Conservation (phyloP, 805 yeast genomes). For the Hanseniaspora hatyaiensis region DNA sequence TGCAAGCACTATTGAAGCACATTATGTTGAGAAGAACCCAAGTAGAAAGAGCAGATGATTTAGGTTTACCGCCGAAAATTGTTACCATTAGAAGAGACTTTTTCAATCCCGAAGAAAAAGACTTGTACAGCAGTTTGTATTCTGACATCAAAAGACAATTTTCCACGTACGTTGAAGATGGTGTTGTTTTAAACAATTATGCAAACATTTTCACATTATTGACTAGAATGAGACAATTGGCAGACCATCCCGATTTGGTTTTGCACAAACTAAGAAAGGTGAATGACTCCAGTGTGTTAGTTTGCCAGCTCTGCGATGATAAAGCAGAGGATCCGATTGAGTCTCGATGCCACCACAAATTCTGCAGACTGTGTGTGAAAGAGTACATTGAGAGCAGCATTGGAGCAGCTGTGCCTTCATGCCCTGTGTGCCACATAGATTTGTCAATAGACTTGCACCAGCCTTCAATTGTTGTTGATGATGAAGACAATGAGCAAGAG, state of each 20-base stretch:
- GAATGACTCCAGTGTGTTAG: slow-evolving; percentile 32
- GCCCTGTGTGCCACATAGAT: slow-evolving; percentile 95
- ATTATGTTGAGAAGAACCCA: slow-evolving; percentile 92
- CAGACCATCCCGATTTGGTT: slow-evolving; percentile 96
- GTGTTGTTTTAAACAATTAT: slow-evolving; percentile 90
- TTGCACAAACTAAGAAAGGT: slow-evolving; percentile 49
- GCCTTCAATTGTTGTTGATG: slow-evolving; percentile 56
- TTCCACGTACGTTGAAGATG: slow-evolving; percentile 87
- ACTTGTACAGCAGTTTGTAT: slow-evolving; percentile 75
- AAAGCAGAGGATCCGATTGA: slow-evolving; percentile 97
- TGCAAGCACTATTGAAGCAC: slow-evolving; percentile 61
- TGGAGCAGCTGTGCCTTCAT: slow-evolving; percentile 47
- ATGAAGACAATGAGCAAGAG: slow-evolving; percentile 32
- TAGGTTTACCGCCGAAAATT: slow-evolving; percentile 91
- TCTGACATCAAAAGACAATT: slow-evolving; percentile 78
- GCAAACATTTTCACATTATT: slow-evolving; percentile 93
- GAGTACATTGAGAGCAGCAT: slow-evolving; percentile 75
- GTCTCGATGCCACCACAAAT: slow-evolving; percentile 84
- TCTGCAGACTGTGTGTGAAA: slow-evolving; percentile 82
- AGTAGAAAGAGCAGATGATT: slow-evolving; percentile 90
- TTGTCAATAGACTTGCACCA: slow-evolving; percentile 80
- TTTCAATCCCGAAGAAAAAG: slow-evolving; percentile 92
- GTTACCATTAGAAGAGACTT: slow-evolving; percentile 78
- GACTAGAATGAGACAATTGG: slow-evolving; percentile 94
- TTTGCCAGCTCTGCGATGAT: slow-evolving; percentile 91